Conservation (phyloP, 2,329 filamentous ascomycete genomes). For the Calonectria hawksworthii region DNA sequence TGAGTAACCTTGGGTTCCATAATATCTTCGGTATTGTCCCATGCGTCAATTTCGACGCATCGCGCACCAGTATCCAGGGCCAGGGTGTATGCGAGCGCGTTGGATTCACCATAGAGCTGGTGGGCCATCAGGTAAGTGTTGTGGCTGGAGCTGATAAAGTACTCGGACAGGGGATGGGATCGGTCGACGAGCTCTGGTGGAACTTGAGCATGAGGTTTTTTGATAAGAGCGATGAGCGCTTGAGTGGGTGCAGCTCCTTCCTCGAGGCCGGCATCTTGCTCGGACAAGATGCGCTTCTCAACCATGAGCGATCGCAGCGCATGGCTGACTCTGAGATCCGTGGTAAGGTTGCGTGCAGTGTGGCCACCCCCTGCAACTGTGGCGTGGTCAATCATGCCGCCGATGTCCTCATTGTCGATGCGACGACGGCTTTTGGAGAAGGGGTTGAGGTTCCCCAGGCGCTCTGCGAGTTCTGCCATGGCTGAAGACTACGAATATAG, state of each 20-base stretch:
- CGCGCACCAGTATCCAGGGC: slow-evolving; percentile 74
- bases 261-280: slow-evolving; percentile 62
- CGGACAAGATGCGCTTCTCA: slow-evolving; percentile 64
- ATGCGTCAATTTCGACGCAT: slow-evolving; percentile 82
- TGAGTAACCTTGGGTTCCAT: slow-evolving; percentile 80
- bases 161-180: slow-evolving; percentile 74
- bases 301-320: slow-evolving; percentile 69
- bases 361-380: slow-evolving; percentile 73
- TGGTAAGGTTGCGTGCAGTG: slow-evolving; percentile 62
- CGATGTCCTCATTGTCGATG: slow-evolving; percentile 52
- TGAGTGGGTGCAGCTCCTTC: slow-evolving; percentile 52
- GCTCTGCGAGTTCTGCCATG: slow-evolving; percentile 46
- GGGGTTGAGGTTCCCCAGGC: slow-evolving; percentile 49
- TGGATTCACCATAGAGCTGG: slow-evolving; percentile 76
- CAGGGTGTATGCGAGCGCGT: slow-evolving; percentile 73
- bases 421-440: slow-evolving; percentile 43
- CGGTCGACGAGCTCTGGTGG: slow-evolving; percentile 68
- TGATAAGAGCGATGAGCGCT: slow-evolving; percentile 65
- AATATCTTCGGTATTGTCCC: slow-evolving; percentile 73
- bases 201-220: slow-evolving; percentile 70
- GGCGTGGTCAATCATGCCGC: slow-evolving; percentile 50
- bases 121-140: slow-evolving; percentile 81
- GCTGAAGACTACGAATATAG: background rate
- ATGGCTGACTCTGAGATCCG: slow-evolving; percentile 70
- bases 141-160: slow-evolving; percentile 81